Conservation (phyloP, 2,329 filamentous ascomycete genomes). For the Plectosphaerella sp. region DNA sequence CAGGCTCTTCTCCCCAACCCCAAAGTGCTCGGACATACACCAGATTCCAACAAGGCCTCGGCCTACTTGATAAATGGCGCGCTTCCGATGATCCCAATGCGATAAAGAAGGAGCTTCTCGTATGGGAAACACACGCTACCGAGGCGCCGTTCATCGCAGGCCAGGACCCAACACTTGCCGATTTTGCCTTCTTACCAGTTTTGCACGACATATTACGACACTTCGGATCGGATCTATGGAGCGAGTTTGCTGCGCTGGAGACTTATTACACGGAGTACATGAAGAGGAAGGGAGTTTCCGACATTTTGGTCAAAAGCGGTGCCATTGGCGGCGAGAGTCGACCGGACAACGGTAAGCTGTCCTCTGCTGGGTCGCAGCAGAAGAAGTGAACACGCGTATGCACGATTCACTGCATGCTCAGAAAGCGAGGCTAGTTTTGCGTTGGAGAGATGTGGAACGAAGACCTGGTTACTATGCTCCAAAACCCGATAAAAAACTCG, state of each 20-base stretch:
- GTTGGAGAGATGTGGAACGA: no score
- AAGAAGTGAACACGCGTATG: no score
- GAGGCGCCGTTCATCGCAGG: slow-evolving; percentile 43
- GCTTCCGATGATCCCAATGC: slow-evolving; percentile 8
- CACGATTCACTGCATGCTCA: no score
- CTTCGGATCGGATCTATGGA: slow-evolving; percentile 24
- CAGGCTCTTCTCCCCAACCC: slow-evolving; percentile 15
- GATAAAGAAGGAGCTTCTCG: slow-evolving; percentile 26
- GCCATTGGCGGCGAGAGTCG: no score
- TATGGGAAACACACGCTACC: slow-evolving; percentile 34
- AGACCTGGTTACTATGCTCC: no score
- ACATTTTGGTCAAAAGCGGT: slow-evolving; percentile 11
- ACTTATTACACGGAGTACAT: slow-evolving; percentile 31
- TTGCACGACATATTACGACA: slow-evolving; percentile 39
- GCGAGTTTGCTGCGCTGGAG: slow-evolving; percentile 22
- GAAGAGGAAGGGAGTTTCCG: slow-evolving; percentile 13
- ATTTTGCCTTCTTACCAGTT: slow-evolving; percentile 55
- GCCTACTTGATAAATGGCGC: slow-evolving; percentile 31
- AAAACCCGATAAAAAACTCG: no score
- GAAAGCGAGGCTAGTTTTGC: no score
- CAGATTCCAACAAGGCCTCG: slow-evolving; percentile 36
- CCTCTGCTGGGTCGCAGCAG: no score
- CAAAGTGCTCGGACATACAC: slow-evolving; percentile 27
- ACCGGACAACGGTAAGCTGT: no score
- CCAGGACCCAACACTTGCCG: slow-evolving; percentile 35